phyloP scores from a whole-genome alignment of 228 moss, liverwort and hornwort genomes.

The Sphagnum fallax region DNA sequence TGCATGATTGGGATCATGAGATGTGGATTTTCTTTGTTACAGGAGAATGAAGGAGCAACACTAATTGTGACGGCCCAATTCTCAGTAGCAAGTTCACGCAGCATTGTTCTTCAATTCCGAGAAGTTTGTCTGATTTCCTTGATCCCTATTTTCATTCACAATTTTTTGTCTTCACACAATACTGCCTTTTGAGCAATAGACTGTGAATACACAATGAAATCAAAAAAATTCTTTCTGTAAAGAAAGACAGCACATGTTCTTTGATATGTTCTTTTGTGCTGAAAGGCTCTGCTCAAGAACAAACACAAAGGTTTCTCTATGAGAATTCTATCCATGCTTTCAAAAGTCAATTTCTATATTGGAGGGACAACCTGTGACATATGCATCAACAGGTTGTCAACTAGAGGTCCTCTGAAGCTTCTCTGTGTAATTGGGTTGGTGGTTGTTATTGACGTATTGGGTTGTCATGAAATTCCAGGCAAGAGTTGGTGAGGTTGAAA shows the following conservation, averaged over 20 bases:
- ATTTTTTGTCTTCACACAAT: not conserved
- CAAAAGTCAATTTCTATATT: too few species aligned
- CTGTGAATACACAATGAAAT: not conserved
- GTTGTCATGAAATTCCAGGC: slow-evolving; percentile 29
- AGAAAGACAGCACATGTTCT: not conserved
- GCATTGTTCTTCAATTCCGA: slow-evolving; percentile 72
- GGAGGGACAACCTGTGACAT: not conserved
- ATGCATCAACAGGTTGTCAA: not conserved
- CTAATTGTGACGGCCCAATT: slow-evolving; percentile 70
- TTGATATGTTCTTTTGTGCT: too few species aligned
- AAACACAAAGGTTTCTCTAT: too few species aligned
- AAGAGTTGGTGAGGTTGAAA: slow-evolving; percentile 62
- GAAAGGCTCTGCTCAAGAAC: too few species aligned
- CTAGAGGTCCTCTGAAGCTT: not conserved
- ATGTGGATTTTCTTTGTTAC: slow-evolving; percentile 10
- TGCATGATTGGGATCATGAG: not conserved
- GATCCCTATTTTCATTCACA: not conserved
- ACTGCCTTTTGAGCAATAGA: not conserved
- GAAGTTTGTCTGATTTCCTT: slow-evolving; percentile 30
- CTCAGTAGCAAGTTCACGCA: slow-evolving; percentile 60
- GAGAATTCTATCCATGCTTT: too few species aligned
- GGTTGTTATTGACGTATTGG: not conserved
- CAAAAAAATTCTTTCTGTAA: not conserved
- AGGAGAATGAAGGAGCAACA: slow-evolving; percentile 78
- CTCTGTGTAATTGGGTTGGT: not conserved